Evolutionary conservation across 306 rosid species (phyloP), one percentile per base, ranked within the genome.

Genomic region (Vicia sativa): DNA sequence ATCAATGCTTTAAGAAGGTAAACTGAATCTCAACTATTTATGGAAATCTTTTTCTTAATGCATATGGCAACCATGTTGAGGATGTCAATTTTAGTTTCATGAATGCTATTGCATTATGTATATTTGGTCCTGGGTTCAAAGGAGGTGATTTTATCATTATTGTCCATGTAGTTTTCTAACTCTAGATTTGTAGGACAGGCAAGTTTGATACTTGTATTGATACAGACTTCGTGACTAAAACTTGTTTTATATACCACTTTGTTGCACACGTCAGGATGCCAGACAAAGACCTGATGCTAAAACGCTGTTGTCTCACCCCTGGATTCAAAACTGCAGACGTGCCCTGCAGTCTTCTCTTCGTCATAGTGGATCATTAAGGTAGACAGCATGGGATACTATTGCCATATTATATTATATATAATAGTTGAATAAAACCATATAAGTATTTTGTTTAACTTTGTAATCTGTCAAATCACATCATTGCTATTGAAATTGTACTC

Each of bases 261-360:
- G 59, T 78, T 85, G 44, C 80, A 31, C 70, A 50, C 79, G 63
- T 70, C 86, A 93, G 99, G 99, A 93, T 85, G 92, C 97, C 72
- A 88, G 99, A 85, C 97, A 93, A 76, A 89, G 99, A 65, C 97
- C 99, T 67, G 99, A 93, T 84, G 99, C 99, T 26, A 93, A 93
- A 74, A 82, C 97, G 48, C 79, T 93, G 79, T 85, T 93, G 75
- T 90, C 96, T 79, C 96, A 93, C 80, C 97, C 99, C 48, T 93
- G 97, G 99, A 86, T 93, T 59, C 92, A 74, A 65, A 93, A 93
- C 65, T 83, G 84, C 77, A 82, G 90, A 74, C 97, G 91, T 44
- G 95, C 42, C 37, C 81, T 93, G 86, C 97, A 88, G 77, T 88
- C 97, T 69, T 85, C 99, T 76, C 96, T 93, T 52, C 96, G 99